Percentiles rank a stretch among this genome's conserved stretches.
These are phyloP conservation scores for Diaporthe longicolla DNA, from an alignment of 2,329 filamentous ascomycete genomes.

Conservation along the genomic window DNA sequence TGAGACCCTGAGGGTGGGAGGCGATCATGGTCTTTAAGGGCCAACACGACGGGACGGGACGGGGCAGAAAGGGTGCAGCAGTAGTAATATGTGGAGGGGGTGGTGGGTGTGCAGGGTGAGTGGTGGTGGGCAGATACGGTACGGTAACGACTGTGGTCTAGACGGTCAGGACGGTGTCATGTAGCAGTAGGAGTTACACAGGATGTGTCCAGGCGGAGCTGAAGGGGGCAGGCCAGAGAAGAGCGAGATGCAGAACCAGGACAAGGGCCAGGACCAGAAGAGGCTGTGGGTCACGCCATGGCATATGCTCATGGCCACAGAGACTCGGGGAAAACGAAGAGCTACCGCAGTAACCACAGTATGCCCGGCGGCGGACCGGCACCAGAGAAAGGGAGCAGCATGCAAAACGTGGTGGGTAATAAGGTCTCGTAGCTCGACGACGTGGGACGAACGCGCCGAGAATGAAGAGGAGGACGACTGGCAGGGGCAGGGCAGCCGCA, in stretches of 20 bases:
- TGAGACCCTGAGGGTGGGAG: slow-evolving; percentile 30
- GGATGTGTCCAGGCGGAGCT: slow-evolving; percentile 11
- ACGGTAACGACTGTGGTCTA: neutral
- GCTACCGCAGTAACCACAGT: too few relatives aligned
- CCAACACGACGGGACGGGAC: slow-evolving; percentile 26
- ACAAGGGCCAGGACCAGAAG: neutral
- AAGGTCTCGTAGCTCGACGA: slow-evolving; percentile 25
- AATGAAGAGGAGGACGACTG: neutral
- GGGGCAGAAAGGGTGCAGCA: slow-evolving; percentile 25
- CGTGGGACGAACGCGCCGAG: slow-evolving; percentile 29
- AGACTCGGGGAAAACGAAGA: neutral
- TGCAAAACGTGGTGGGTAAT: slow-evolving; percentile 32
- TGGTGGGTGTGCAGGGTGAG: neutral
- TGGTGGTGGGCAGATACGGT: neutral
- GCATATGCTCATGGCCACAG: neutral
- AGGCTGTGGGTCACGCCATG: neutral
- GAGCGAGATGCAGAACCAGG: neutral
- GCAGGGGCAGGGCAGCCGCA: slow-evolving; percentile 18
- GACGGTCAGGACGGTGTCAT: slow-evolving; percentile 8
- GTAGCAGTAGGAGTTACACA: neutral
- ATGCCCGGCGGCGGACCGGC: neutral
- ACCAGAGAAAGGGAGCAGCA: slow-evolving; percentile 8
- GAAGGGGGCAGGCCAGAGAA: neutral
- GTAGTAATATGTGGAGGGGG: neutral
- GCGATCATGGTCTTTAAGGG: slow-evolving; percentile 27